phyloP scores from a whole-genome alignment of 1,139 yeast genomes.

The Meyerozyma athensensis region DNA sequence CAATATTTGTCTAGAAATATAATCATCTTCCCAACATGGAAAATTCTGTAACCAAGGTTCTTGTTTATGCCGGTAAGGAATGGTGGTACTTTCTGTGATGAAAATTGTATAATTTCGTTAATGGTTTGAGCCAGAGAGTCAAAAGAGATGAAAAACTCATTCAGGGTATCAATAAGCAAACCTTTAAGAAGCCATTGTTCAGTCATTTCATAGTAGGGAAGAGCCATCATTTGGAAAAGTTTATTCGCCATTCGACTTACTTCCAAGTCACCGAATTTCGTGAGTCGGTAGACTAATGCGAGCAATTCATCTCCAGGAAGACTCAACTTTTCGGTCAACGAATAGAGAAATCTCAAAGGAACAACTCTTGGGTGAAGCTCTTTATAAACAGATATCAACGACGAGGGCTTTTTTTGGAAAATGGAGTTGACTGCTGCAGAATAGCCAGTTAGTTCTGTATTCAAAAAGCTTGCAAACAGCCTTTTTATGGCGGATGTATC shows the following conservation, averaged over 20 bases:
- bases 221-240: conserved; percentile 46
- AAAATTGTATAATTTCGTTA: conserved; percentile 31
- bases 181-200: conserved; percentile 72
- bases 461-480: conserved; percentile 58
- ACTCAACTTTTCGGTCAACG: conserved; percentile 32
- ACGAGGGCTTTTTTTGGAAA: conserved; percentile 31
- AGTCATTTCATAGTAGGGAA: conserved; percentile 61
- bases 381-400: conserved; percentile 39
- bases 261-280: conserved; percentile 59
- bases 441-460: conserved; percentile 50
- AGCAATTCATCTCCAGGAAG: conserved; percentile 54
- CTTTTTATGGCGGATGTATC: conserved; percentile 51
- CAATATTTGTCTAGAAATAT: conserved; percentile 65
- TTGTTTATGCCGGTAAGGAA: conserved; percentile 41
- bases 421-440: conserved; percentile 51
- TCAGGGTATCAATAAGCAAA: conserved; percentile 46
- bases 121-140: conserved; percentile 26
- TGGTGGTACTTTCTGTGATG: conserved; percentile 49
- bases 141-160: conserved; percentile 63
- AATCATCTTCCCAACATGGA: conserved; percentile 76
- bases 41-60: conserved; percentile 50
- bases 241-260: conserved; percentile 39
- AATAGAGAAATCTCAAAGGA: conserved; percentile 53
- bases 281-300: conserved; percentile 45
- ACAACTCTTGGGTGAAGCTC: conserved; percentile 48